A percentile compares a stretch with the other conserved stretches of the same genome.
Evolutionary conservation across 371 early-diverging fungal genomes (phyloP).

Genomic region (Chytridium lagenaria): DNA sequence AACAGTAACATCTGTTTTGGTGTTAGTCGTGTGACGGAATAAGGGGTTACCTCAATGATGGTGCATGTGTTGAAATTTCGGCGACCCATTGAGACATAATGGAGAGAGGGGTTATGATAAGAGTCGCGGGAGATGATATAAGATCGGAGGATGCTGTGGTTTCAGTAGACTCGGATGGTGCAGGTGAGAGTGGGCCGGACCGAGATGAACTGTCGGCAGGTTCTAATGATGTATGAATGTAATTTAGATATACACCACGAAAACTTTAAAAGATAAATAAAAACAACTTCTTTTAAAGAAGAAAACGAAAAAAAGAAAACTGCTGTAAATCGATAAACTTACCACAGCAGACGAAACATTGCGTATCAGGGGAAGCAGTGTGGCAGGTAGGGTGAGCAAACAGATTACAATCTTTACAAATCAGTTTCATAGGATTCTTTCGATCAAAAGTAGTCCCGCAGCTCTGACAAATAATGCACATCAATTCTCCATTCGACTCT

Average conservation of each 20-base stretch:
- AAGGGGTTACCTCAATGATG: slow-evolving; percentile 24
- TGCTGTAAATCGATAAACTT: background rate
- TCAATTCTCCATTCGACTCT: background rate
- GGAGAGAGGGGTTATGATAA: slow-evolving; percentile 68
- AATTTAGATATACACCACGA: no score
- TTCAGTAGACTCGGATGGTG: background rate
- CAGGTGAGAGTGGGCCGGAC: no score
- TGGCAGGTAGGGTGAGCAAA: background rate
- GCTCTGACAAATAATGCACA: background rate
- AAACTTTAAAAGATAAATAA: no score
- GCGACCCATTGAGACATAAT: slow-evolving; percentile 70
- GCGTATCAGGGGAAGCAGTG: background rate
- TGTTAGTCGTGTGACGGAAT: slow-evolving; percentile 34
- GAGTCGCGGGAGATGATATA: slow-evolving; percentile 52
- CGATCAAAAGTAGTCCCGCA: background rate
- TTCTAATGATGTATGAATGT: no score
- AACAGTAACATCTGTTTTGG: slow-evolving; percentile 15
- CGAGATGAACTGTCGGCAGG: no score
- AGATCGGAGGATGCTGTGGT: background rate
- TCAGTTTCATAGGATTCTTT: background rate
- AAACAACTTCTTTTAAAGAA: no score
- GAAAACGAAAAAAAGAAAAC: background rate
- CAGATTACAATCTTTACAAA: background rate
- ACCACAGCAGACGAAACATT: background rate
- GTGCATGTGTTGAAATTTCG: slow-evolving; percentile 56